A percentile compares a stretch with the other conserved stretches of the same genome.
Evolutionary conservation across 2,329 filamentous ascomycete species (phyloP).

Genomic region (Blastomyces parvus): DNA sequence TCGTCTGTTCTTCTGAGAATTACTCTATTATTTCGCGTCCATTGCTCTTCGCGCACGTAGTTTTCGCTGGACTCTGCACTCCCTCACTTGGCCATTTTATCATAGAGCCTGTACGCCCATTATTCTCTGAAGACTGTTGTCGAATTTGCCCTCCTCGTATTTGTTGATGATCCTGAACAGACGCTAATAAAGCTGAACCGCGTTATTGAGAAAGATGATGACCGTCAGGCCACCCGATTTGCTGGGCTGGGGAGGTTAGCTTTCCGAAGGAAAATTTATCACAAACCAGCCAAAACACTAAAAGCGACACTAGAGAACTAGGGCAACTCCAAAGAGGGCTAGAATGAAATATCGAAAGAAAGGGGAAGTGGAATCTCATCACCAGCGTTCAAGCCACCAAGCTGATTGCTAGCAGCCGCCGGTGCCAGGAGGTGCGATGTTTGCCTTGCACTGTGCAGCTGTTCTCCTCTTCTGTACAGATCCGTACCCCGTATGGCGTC

Average conservation of each 20-base stretch:
- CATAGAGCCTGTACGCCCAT: neutral
- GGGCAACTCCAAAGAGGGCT: neutral
- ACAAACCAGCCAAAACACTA: neutral
- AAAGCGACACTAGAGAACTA: neutral
- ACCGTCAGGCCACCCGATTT: neutral
- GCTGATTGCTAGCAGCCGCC: neutral
- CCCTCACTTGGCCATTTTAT: neutral
- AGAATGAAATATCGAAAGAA: neutral
- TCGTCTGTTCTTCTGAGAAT: neutral
- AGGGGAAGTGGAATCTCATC: neutral
- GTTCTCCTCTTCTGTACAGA: neutral
- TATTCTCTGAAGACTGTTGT: neutral
- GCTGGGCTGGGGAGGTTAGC: neutral
- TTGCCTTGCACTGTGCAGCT: neutral
- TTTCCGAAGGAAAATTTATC: neutral
- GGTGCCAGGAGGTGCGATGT: neutral
- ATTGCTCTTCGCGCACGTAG: neutral
- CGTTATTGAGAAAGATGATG: neutral
- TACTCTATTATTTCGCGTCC: neutral
- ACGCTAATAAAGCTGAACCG: neutral
- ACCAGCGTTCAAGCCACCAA: neutral
- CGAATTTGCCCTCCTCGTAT: neutral
- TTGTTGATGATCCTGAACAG: neutral
- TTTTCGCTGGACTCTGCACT: neutral
- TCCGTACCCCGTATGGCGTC: too few relatives aligned